These are phyloP conservation scores for Tetrapisispora namnaoensis DNA, from an alignment of 805 yeast genomes.

Conservation along the genomic window DNA sequence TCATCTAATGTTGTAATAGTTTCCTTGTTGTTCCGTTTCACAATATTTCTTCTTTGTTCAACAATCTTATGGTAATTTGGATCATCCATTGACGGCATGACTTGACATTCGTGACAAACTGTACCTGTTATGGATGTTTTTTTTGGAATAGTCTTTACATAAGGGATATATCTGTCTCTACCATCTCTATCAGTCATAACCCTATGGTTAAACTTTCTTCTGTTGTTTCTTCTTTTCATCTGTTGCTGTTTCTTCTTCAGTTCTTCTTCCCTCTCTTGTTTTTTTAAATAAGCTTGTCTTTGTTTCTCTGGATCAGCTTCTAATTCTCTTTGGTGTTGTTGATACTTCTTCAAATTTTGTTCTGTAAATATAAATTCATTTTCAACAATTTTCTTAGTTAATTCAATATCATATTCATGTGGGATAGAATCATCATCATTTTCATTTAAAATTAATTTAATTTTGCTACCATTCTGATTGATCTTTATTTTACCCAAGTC, in stretches of 20 bases:
- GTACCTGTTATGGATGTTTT: slow-evolving; percentile 81
- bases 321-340: slow-evolving; percentile 28
- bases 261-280: slow-evolving; percentile 29
- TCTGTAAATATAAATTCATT: slow-evolving; percentile 87
- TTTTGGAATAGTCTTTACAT: slow-evolving; percentile 78
- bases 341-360: slow-evolving; percentile 58
- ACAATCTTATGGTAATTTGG: slow-evolving; percentile 58
- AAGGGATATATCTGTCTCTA: slow-evolving; percentile 53
- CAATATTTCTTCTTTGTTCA: slow-evolving; percentile 42
- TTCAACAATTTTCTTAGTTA: slow-evolving; percentile 69
- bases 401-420: slow-evolving; percentile 68
- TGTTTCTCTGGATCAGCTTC: slow-evolving; percentile 32
- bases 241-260: slow-evolving; percentile 32
- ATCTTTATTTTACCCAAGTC: slow-evolving; percentile 75
- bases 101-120: slow-evolving; percentile 85
- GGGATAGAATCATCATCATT: slow-evolving; percentile 50
- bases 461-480: slow-evolving; percentile 40
- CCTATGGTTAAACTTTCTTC: slow-evolving; percentile 27
- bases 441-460: slow-evolving; percentile 49
- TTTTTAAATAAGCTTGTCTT: slow-evolving; percentile 27
- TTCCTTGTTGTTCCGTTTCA: slow-evolving; percentile 43
- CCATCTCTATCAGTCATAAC: slow-evolving; percentile 33
- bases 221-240: slow-evolving; percentile 30
- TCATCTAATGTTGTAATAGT: slow-evolving; percentile 63
- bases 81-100: slow-evolving; percentile 68